A percentile compares a stretch with the other conserved stretches of the same genome.
Conservation (phyloP, 148 eudicot genomes). For the Pharnaceum exiguum region DNA sequence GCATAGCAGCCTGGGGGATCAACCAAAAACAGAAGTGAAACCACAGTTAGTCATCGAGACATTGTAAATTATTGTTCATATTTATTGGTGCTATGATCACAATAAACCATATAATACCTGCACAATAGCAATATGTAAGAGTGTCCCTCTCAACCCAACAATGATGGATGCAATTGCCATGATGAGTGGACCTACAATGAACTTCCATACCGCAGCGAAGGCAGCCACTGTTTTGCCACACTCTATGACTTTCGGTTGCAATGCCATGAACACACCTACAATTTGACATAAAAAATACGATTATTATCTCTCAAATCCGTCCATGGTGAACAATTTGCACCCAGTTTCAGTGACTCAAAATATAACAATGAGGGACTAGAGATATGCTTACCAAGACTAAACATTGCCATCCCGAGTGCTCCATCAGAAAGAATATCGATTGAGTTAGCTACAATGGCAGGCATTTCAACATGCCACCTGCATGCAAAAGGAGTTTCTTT, state of each 20-base stretch:
- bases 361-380: no score
- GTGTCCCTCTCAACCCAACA: slow-evolving; percentile 54
- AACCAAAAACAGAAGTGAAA: not conserved
- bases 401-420: slow-evolving; percentile 90
- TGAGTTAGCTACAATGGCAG: slow-evolving; percentile 54
- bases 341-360: no score
- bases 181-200: slow-evolving; percentile 67
- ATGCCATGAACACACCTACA: slow-evolving; percentile 82
- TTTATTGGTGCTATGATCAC: not conserved
- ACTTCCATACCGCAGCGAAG: slow-evolving; percentile 59
- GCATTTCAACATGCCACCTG: slow-evolving; percentile 64
- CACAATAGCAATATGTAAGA: slow-evolving; percentile 71
- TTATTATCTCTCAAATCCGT: no score
- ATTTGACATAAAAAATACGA: not conserved
- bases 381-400: slow-evolving; percentile 54
- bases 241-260: slow-evolving; percentile 68
- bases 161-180: slow-evolving; percentile 86
- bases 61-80: not conserved
- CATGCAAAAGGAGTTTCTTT: no score
- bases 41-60: no score
- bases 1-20: slow-evolving; percentile 28
- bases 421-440: slow-evolving; percentile 64
- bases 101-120: slow-evolving; percentile 43
- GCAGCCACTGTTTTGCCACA: slow-evolving; percentile 70
- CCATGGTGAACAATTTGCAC: no score